Percentiles rank a stretch among this genome's conserved stretches.
Conservation (phyloP, 257 asterid genomes). For the Gentiana straminea region DNA sequence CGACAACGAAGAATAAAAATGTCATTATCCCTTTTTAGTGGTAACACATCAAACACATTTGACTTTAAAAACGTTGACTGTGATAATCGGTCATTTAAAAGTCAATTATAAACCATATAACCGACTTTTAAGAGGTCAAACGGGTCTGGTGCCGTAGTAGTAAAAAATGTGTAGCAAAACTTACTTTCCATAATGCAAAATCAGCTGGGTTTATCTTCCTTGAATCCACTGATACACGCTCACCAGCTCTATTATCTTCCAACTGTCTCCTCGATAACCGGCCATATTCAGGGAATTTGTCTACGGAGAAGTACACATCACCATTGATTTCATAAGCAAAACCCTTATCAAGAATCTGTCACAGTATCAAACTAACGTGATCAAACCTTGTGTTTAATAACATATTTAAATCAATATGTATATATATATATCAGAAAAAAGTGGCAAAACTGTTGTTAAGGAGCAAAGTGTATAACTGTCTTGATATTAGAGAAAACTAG, state of each 20-base stretch:
- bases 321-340: slow-evolving; percentile 63
- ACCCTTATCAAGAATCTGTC: slow-evolving; percentile 69
- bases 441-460: not conserved
- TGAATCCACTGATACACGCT: slow-evolving; percentile 83
- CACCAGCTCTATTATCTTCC: slow-evolving; percentile 96
- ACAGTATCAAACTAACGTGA: slow-evolving; percentile 15
- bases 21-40: too few relatives aligned
- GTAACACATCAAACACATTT: too few relatives aligned
- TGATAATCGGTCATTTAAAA: too few relatives aligned
- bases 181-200: slow-evolving; percentile 96
- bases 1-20: too few relatives aligned
- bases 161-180: slow-evolving; percentile 14
- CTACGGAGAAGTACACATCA: slow-evolving; percentile 94
- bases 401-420: not conserved
- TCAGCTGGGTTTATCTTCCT: slow-evolving; percentile 94
- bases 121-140: too few relatives aligned
- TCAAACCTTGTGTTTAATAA: slow-evolving; percentile 4
- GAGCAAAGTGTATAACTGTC: not conserved
- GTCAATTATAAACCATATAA: too few relatives aligned
- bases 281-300: slow-evolving; percentile 79
- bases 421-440: too few relatives aligned
- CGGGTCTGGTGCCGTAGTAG: not conserved
- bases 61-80: too few relatives aligned
- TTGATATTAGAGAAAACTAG: not conserved
- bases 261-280: slow-evolving; percentile 76